Conservation (phyloP, 805 yeast species). For the Candida orba region DNA sequence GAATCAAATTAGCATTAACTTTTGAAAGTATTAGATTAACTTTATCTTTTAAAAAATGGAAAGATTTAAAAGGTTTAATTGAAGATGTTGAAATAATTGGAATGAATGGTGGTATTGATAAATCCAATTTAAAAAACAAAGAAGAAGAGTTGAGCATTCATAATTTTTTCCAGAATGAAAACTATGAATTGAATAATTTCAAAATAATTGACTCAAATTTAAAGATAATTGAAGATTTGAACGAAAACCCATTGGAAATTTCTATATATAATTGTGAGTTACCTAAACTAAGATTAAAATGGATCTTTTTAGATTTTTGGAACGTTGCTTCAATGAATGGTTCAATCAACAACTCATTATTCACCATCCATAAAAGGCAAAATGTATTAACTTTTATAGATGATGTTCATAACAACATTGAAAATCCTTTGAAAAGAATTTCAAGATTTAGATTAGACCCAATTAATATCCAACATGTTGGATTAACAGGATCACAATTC, state of each 20-base stretch:
- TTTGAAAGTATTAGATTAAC: slow-evolving; percentile 77
- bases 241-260: slow-evolving; percentile 29
- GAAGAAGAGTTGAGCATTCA: slow-evolving; percentile 16
- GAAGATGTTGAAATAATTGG: slow-evolving; percentile 76
- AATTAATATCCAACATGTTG: slow-evolving; percentile 30
- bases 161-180: slow-evolving; percentile 28
- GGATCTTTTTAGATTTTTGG: slow-evolving; percentile 58
- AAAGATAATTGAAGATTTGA: slow-evolving; percentile 24
- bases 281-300: slow-evolving; percentile 49
- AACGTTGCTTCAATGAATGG: slow-evolving; percentile 69
- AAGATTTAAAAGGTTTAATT: slow-evolving; percentile 77
- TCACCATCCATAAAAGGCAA: slow-evolving; percentile 72
- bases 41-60: slow-evolving; percentile 77
- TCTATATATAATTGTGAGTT: slow-evolving; percentile 61
- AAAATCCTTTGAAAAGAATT: slow-evolving; percentile 41
- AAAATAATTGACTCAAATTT: slow-evolving; percentile 47
- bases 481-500: slow-evolving; percentile 32
- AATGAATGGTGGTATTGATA: slow-evolving; percentile 74
- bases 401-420: slow-evolving; percentile 27
- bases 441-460: slow-evolving; percentile 39
- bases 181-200: slow-evolving; percentile 34
- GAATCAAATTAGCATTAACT: slow-evolving; percentile 70
- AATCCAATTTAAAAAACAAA: slow-evolving; percentile 31
- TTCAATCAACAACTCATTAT: slow-evolving; percentile 64
- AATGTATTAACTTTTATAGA: slow-evolving; percentile 41